Evolutionary conservation across 2,329 filamentous ascomycete genomes (phyloP), one percentile per base, ranked within the genome.

Genomic region (Aureobasidium sp.): DNA sequence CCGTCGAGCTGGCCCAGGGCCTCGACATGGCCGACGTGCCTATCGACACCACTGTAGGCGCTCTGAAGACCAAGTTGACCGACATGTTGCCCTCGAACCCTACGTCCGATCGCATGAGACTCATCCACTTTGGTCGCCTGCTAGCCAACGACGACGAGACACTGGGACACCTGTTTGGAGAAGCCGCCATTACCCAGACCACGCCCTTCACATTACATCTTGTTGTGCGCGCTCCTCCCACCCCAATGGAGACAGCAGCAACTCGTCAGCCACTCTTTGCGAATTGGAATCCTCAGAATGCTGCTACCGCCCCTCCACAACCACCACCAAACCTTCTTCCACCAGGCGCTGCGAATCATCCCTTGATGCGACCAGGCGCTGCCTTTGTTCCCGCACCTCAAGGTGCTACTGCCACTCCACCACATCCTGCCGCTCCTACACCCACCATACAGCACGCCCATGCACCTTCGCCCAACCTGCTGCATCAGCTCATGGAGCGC

Each of bases 51-150:
- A 85, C 80, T 2, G 71, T 87, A 52, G 76, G 72, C 24, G 74
- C 79, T 55, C 73, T 87, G n/a, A 83, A 82, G 65, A 68, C 75
- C 47, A 77, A 74, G 60, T 81, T 87, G 61, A 75, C 79, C 51
- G 69, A 79, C 63, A 71, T 75, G 10, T 70, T 85, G n/a, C 75
- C 80, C 9, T 74, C 74, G 34, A 74, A 75, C 61, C 79, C 81
- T 36, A 57, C 72, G 9, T 75, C 78, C 0, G 70, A 75, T 20
- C 71, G 75, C 47, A 84, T 86, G 73, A 77, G 83, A 47, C 70
- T 87, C 63, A 84, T 87, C 24, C 85, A 84, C 66, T 74, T 78
- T 55, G 84, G 84, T 24, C 76, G 80, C 62, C 77, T 80, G 32
- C 75, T 86, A 7, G 69, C 76, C 7, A 76, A 81, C 65, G 77